Conservation (phyloP, 768 basidiomycete species). For the Suillus decipiens region DNA sequence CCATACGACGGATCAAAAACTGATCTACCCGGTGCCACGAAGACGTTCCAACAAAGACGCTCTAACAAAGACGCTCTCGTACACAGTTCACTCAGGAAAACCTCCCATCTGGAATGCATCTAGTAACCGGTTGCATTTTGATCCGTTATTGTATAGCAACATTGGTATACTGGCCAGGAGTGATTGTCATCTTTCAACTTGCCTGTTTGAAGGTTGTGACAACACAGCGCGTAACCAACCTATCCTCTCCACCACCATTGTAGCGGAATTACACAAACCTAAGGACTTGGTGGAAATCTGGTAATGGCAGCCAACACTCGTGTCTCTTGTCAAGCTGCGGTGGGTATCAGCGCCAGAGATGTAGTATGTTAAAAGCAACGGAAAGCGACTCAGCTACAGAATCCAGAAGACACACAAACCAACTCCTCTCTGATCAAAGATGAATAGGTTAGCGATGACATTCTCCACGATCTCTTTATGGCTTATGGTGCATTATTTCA, state of each 20-base stretch:
- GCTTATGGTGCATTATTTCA: neutral
- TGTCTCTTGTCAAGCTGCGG: neutral
- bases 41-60: neutral
- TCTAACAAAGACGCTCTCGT: too few species aligned
- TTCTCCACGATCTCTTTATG: neutral
- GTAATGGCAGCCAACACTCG: neutral
- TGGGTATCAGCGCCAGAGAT: neutral
- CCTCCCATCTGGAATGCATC: neutral
- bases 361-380: neutral
- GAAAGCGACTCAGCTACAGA: neutral
- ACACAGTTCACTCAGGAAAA: neutral
- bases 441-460: neutral
- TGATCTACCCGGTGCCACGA: neutral
- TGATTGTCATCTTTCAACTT: neutral
- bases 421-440: neutral
- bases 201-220: neutral
- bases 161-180: neutral
- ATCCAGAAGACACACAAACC: neutral
- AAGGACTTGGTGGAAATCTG: neutral
- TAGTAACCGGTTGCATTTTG: neutral
- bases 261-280: neutral
- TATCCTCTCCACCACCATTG: constrained; percentile 4
- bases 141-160: neutral
- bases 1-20: neutral
- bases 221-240: neutral